A percentile compares a stretch with the other conserved stretches of the same genome.
These are phyloP conservation scores for Trichoderma harzianum DNA, from an alignment of 2,329 filamentous ascomycete species.

Conservation along the genomic window DNA sequence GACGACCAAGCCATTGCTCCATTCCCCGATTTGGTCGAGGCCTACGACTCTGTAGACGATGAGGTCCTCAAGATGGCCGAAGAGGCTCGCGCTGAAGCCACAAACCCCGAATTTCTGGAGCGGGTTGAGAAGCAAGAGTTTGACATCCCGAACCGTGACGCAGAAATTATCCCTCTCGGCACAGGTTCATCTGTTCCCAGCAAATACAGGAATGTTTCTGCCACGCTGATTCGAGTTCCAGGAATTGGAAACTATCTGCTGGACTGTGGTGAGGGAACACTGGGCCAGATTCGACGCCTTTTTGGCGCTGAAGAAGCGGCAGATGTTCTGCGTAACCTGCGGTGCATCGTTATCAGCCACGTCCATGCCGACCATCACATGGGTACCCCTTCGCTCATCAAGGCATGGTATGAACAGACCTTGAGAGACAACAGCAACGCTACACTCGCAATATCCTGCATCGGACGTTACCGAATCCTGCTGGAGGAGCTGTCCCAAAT, in stretches of 20 bases:
- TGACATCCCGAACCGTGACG: constrained; percentile 70
- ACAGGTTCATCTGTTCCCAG: constrained; percentile 89
- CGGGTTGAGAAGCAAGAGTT: constrained; percentile 51
- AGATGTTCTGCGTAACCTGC: constrained; percentile 73
- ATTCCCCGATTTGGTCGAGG: constrained; percentile 45
- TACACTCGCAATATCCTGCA: constrained; percentile 65
- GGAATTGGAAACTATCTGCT: constrained; percentile 84
- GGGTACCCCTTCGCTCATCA: constrained; percentile 76
- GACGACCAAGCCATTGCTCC: constrained; percentile 46
- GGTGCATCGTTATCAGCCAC: constrained; percentile 89
- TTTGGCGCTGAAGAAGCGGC: constrained; percentile 63
- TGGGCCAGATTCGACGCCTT: constrained; percentile 78
- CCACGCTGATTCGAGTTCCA: constrained; percentile 79
- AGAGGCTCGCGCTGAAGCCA: constrained; percentile 41
- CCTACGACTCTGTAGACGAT: constrained; percentile 38
- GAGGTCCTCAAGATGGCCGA: constrained; percentile 53
- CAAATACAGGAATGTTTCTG: constrained; percentile 93
- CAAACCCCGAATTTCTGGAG: constrained; percentile 44
- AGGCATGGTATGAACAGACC: constrained; percentile 68
- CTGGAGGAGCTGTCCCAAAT: constrained; percentile 75
- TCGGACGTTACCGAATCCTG: constrained; percentile 69
- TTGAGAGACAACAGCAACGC: constrained; percentile 32
- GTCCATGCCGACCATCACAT: constrained; percentile 95
- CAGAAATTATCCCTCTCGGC: constrained; percentile 81
- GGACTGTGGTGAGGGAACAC: constrained; percentile 87